phyloP scores from a whole-genome alignment of 805 yeast species.

The Lachancea kluyveri region DNA sequence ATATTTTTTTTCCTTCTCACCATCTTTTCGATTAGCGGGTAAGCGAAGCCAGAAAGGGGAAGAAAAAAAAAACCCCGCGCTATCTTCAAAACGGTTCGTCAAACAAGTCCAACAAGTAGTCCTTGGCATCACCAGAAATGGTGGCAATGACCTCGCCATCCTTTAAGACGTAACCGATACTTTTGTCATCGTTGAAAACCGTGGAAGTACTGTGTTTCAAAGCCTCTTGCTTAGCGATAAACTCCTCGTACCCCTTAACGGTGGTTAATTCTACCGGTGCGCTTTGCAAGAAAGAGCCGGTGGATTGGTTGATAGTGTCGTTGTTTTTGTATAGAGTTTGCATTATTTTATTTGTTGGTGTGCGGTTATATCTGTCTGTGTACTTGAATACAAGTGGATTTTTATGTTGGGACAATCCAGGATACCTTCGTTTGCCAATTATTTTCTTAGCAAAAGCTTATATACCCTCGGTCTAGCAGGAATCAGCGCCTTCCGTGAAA shows the following conservation, averaged over 20 bases:
- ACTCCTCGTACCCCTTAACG: conserved; percentile 35
- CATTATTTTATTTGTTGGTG: conserved; percentile 1
- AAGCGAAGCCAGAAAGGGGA: too few species aligned
- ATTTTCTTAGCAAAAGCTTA: too few species aligned
- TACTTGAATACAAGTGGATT: too few species aligned
- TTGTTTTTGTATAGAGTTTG: conserved; percentile 19
- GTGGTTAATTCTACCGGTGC: conserved; percentile 38
- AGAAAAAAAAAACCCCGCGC: background rate
- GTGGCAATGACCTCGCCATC: conserved; percentile 34
- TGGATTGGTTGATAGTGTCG: conserved; percentile 23
- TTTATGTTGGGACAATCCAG: too few species aligned
- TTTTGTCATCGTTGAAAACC: conserved; percentile 31
- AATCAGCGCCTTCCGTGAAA: too few species aligned
- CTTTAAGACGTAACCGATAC: conserved; percentile 32
- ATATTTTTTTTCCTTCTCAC: too few species aligned
- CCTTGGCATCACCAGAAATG: conserved; percentile 34
- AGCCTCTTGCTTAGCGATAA: conserved; percentile 30
- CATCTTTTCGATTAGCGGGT: too few species aligned
- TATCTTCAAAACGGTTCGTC: conserved; percentile 9
- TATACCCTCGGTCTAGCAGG: too few species aligned
- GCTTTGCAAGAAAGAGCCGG: conserved; percentile 26
- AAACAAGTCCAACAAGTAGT: conserved; percentile 22
- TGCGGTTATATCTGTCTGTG: too few species aligned
- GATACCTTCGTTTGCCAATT: too few species aligned
- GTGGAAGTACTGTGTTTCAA: conserved; percentile 29